These are phyloP conservation scores for Aphanomyces cochlioides DNA, from an alignment of 352 stramenopile genomes.

Conservation along the genomic window DNA sequence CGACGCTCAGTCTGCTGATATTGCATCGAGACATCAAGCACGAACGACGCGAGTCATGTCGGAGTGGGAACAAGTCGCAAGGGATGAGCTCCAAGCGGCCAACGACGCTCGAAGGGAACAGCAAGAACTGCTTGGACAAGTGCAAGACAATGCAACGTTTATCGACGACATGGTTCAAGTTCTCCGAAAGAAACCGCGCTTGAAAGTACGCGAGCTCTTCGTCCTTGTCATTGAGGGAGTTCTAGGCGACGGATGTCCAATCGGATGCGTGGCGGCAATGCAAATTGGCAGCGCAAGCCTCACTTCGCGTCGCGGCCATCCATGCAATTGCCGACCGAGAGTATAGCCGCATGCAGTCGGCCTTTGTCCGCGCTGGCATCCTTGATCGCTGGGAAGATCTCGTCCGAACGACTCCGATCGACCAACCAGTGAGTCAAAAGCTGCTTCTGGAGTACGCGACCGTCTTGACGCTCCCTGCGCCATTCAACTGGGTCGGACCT, in stretches of 20 bases:
- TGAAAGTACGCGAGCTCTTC: background rate
- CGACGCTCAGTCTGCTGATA: background rate
- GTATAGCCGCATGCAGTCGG: background rate
- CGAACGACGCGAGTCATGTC: background rate
- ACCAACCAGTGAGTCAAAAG: background rate
- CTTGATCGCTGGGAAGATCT: background rate
- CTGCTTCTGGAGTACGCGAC: background rate
- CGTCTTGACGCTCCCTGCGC: background rate
- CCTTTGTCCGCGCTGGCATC: background rate
- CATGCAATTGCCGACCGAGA: constrained; percentile 10
- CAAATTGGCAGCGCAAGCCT: constrained; percentile 8
- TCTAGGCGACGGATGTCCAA: background rate
- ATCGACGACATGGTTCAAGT: constrained; percentile 1
- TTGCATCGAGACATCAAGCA: background rate
- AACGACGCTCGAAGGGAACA: background rate
- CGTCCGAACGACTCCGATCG: background rate
- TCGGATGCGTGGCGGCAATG: constrained; percentile 4
- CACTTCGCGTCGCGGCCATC: constrained; percentile 1
- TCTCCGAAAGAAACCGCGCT: constrained; percentile 12
- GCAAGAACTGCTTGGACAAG: background rate
- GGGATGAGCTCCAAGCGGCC: background rate
- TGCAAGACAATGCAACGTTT: background rate
- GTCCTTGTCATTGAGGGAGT: background rate
- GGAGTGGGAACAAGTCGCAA: constrained; percentile 1
- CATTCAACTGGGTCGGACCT: background rate